Base-by-base conservation (phyloP, 2,329 filamentous ascomycete genomes). In the Aspergillus sp. region DNA sequence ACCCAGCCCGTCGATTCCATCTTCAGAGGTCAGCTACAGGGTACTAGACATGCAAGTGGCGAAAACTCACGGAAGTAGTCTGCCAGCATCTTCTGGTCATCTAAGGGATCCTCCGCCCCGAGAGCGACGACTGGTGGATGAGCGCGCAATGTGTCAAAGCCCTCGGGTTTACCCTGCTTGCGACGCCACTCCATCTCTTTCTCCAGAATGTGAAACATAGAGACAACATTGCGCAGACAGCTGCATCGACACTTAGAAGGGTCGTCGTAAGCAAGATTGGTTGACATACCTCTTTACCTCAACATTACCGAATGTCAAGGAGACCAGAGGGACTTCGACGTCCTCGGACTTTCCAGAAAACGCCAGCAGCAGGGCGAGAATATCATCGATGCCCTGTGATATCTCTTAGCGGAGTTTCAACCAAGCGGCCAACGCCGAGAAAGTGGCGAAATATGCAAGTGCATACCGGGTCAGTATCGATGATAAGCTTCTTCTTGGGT, bases 241-340 rank as follows among this genome's bases (percentile, higher is more conserved):
- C 89, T 93, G 59, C 30, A 30, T 24, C 6, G 13, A 30, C 17
- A 39, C 4, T 55, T 22, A 55, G 45, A 12, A 3, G 11, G 34
- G 48, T 39, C 45, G 24, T n/a, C 2, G 6, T 12, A 26, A 8
- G 20, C 3, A 8, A 39, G 26, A 3, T 11, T 26, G 38, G 30
- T 26, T 15, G 26, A 4, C 56, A 59, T 74, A 91, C 89, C 86
- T 93, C 61, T 92, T 83, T 15, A 96, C 85, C 64, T 93, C 87
- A 20, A 98, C 90, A 71, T 99, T 99, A 56, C 95, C 95, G 74
- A 95, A 97, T 1, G 93, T 96, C 59, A 97, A 83, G 1, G 92
- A 96, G 56, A 99, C 82, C 74, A 98, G 83, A 47, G 90, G 75
- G 36, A 98, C 80, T 72, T 98, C 91, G 20, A 98, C 81, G 70